phyloP scores from a whole-genome alignment of 2,329 filamentous ascomycete species.

The Sporothrix schenckii region DNA sequence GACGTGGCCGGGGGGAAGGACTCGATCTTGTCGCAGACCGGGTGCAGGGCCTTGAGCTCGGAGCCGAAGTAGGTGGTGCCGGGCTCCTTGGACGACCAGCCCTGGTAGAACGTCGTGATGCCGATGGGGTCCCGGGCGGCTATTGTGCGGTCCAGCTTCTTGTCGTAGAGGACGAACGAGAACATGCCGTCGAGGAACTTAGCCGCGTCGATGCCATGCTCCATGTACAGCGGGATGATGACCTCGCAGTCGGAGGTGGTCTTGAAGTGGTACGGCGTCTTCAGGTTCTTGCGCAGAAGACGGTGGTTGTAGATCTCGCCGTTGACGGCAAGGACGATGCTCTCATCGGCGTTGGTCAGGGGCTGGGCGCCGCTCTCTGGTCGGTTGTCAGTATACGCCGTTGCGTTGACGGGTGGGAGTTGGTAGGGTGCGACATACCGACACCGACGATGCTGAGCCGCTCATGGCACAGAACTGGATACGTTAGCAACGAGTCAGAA shows the following conservation, averaged over 20 bases:
- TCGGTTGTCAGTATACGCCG: slow-evolving; percentile 39
- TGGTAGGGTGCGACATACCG: slow-evolving; percentile 59
- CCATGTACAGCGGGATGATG: slow-evolving; percentile 94
- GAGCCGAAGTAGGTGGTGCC: slow-evolving; percentile 93
- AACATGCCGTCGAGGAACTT: slow-evolving; percentile 99
- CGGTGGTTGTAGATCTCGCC: slow-evolving; percentile 99
- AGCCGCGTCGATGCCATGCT: slow-evolving; percentile 88
- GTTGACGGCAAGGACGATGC: slow-evolving; percentile 92
- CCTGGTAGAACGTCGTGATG: slow-evolving; percentile 96
- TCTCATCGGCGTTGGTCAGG: slow-evolving; percentile 86
- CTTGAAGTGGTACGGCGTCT: slow-evolving; percentile 91
- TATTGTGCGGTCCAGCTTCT: slow-evolving; percentile 86
- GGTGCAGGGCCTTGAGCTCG: slow-evolving; percentile 89
- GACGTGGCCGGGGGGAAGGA: slow-evolving; percentile 94
- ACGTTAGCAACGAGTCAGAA: slow-evolving; percentile 39
- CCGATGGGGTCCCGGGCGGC: slow-evolving; percentile 96
- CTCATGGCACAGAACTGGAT: slow-evolving; percentile 88
- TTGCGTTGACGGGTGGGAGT: slow-evolving; percentile 12
- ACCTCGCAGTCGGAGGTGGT: slow-evolving; percentile 98
- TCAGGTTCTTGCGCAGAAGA: slow-evolving; percentile 83
- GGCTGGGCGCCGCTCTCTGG: slow-evolving; percentile 93
- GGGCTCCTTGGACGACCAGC: slow-evolving; percentile 80
- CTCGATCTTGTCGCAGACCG: slow-evolving; percentile 93
- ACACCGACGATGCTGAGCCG: slow-evolving; percentile 97
- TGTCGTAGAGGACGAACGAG: slow-evolving; percentile 97